Evolutionary conservation across 352 stramenopile genomes (phyloP).

Genomic region (Globisporangium cylindrosporum): DNA sequence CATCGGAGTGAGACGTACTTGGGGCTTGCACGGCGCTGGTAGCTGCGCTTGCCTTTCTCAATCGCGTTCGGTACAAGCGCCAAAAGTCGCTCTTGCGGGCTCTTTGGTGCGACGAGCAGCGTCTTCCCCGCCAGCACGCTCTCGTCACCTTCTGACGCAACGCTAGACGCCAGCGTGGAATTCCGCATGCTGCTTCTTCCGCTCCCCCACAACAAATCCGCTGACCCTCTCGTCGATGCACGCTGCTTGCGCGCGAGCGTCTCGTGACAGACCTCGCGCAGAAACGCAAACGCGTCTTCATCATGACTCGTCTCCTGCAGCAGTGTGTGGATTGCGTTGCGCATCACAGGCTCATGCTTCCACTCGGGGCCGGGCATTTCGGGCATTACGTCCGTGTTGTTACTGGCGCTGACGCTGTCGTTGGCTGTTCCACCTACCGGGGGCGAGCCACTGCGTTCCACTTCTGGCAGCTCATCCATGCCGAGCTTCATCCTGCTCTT

Average conservation of each 20-base stretch:
- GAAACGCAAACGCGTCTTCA: slow-evolving; percentile 37
- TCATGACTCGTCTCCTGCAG: slow-evolving; percentile 52
- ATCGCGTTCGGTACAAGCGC: slow-evolving; percentile 35
- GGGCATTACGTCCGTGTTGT: slow-evolving; percentile 5
- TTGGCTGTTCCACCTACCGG: not conserved
- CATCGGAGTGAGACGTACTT: slow-evolving; percentile 12
- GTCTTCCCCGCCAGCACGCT: slow-evolving; percentile 12
- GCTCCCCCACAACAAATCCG: not conserved
- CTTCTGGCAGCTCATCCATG: slow-evolving; percentile 13
- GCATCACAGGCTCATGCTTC: slow-evolving; percentile 34
- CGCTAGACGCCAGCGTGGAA: slow-evolving; percentile 8
- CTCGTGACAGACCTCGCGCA: slow-evolving; percentile 69
- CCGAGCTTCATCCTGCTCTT: slow-evolving; percentile 23
- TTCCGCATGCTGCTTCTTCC: not conserved
- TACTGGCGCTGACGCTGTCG: not conserved
- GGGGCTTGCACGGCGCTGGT: slow-evolving; percentile 32
- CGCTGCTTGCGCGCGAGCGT: slow-evolving; percentile 28
- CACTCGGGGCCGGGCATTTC: slow-evolving; percentile 10
- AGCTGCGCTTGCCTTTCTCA: slow-evolving; percentile 48
- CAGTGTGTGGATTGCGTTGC: slow-evolving; percentile 41
- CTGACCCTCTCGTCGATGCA: not conserved
- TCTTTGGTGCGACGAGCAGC: slow-evolving; percentile 35
- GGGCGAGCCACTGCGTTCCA: not conserved
- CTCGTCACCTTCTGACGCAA: slow-evolving; percentile 1
- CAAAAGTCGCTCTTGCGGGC: slow-evolving; percentile 51